Evolutionary conservation across 2,329 filamentous ascomycete species (phyloP).

Genomic region (Graphilbum fragrans): DNA sequence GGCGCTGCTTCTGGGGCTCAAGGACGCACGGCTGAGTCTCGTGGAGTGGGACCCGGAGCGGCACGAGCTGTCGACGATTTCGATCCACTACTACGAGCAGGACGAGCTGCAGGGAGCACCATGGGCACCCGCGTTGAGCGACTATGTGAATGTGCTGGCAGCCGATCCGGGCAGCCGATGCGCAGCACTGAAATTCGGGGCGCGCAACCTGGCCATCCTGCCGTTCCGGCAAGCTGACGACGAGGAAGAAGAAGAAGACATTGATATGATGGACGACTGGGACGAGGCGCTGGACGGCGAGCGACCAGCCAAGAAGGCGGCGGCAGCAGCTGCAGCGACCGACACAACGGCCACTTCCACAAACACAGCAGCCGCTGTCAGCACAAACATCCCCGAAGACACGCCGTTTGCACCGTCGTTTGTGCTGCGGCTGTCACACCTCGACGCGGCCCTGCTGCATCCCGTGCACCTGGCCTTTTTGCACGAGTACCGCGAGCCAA

Average conservation of each 20-base stretch:
- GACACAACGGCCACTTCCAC: slow-evolving; percentile 14
- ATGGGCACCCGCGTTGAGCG: slow-evolving; percentile 64
- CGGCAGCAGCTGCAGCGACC: slow-evolving; percentile 17
- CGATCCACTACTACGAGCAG: slow-evolving; percentile 96
- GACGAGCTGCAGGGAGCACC: slow-evolving; percentile 76
- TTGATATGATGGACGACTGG: slow-evolving; percentile 90
- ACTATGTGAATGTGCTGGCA: slow-evolving; percentile 69
- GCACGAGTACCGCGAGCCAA: slow-evolving; percentile 94
- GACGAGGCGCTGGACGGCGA: slow-evolving; percentile 69
- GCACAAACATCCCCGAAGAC: slow-evolving; percentile 34
- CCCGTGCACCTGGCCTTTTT: slow-evolving; percentile 87
- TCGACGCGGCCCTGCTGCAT: slow-evolving; percentile 79
- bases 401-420: slow-evolving; percentile 85
- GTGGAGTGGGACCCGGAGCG: slow-evolving; percentile 85
- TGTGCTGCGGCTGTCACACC: slow-evolving; percentile 75
- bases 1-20: slow-evolving; percentile 69
- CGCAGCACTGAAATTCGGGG: slow-evolving; percentile 85
- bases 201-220: slow-evolving; percentile 80
- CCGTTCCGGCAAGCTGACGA: slow-evolving; percentile 81
- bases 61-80: slow-evolving; percentile 71
- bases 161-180: slow-evolving; percentile 89
- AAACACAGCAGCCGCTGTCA: slow-evolving; percentile 22
- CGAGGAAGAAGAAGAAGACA: slow-evolving; percentile 33
- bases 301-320: slow-evolving; percentile 36
- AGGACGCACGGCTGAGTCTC: slow-evolving; percentile 85